Conservation (phyloP, 306 rosid genomes). For the Bauhinia variegata region DNA sequence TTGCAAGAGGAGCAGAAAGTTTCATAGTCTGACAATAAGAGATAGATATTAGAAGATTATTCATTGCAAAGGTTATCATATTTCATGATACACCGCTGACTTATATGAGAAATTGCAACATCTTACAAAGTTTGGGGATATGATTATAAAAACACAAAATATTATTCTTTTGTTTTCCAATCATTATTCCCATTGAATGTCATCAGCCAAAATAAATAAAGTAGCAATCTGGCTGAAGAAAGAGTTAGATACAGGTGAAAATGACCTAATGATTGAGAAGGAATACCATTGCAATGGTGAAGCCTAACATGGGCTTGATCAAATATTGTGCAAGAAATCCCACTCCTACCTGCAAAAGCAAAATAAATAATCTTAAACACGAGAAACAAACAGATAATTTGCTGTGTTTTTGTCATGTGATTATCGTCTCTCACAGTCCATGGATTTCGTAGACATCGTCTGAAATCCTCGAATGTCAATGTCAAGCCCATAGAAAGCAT, state of each 20-base stretch:
- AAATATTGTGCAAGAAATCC: conserved; percentile 97
- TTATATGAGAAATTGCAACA: not conserved
- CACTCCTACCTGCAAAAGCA: conserved; percentile 80
- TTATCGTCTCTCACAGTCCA: conserved; percentile 70
- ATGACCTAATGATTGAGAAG: conserved; percentile 9
- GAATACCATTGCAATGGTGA: conserved; percentile 72
- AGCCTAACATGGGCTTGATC: conserved; percentile 86
- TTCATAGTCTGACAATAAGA: conserved; percentile 66
- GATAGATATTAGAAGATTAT: conserved; percentile 25
- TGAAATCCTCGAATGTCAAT: conserved; percentile 89
- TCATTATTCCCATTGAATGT: not conserved
- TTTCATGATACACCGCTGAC: not conserved
- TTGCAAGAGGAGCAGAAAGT: conserved; percentile 93
- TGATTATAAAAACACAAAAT: not conserved
- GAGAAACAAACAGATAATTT: conserved; percentile 15
- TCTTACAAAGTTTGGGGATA: not conserved
- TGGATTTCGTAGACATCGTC: conserved; percentile 85
- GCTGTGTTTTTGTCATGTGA: not conserved
- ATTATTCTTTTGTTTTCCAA: not conserved
- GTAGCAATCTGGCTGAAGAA: conserved; percentile 20
- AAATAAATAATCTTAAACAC: conserved; percentile 32
- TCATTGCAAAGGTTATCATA: conserved; percentile 8
- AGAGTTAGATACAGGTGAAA: not conserved
- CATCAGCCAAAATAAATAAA: not conserved
- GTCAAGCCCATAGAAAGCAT: conserved; percentile 99